A percentile compares a stretch with the other conserved stretches of the same genome.
Conservation (phyloP, 208 protist species). For the Leptomonas seymouri region DNA sequence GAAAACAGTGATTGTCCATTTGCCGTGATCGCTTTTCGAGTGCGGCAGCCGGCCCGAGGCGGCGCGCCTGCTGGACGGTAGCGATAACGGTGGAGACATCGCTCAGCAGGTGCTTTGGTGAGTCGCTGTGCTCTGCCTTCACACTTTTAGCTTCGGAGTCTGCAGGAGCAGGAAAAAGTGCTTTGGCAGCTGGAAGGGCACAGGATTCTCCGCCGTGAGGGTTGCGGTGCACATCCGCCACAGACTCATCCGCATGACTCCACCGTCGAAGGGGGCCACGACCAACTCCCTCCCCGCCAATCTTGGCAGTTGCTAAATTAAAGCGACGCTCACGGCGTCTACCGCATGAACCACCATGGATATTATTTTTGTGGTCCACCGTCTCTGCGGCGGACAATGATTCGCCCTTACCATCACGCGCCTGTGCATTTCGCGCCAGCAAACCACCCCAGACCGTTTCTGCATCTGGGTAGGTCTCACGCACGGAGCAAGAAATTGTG, state of each 20-base stretch:
- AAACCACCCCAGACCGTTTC: conserved; percentile 24
- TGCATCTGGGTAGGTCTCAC: neutral
- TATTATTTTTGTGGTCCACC: neutral
- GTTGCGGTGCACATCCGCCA: neutral
- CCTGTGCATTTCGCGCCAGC: conserved; percentile 9
- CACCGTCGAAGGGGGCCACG: neutral
- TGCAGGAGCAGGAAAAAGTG: neutral
- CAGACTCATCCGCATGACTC: neutral
- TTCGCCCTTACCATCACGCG: neutral
- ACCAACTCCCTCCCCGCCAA: neutral
- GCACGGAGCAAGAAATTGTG: conserved; percentile 21
- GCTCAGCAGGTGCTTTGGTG: conserved; percentile 2
- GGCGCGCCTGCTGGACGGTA: conserved; percentile 21
- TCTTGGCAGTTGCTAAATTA: conserved; percentile 13
- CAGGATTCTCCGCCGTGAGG: neutral
- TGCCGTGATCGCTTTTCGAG: neutral
- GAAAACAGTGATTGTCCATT: neutral
- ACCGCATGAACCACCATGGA: neutral
- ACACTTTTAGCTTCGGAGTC: neutral
- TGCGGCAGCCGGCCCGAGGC: neutral
- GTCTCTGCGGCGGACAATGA: neutral
- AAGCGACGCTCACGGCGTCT: neutral
- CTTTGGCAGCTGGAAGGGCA: neutral
- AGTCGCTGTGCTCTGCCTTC: neutral
- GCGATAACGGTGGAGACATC: conserved; percentile 13